Evolutionary conservation across 2,329 filamentous ascomycete species (phyloP), one percentile per base, ranked within the genome.

Genomic region (Neonectria magnoliae): DNA sequence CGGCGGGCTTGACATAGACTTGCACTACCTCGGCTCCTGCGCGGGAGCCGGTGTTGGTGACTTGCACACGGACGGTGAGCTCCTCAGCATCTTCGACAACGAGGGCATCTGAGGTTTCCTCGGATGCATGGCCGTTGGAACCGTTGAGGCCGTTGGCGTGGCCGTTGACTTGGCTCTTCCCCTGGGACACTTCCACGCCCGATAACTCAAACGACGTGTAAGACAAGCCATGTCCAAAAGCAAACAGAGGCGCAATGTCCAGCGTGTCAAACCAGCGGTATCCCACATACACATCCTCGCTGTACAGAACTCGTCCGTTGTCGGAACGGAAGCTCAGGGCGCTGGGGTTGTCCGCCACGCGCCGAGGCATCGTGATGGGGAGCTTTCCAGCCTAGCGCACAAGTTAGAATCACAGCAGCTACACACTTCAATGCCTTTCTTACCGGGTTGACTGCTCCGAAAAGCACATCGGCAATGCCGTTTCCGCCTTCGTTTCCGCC

Each of bases 1-100:
- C 38, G 1, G 63, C 66, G 10, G 48, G 69, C 20, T 72, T 66
- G 38, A 78, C 70, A 64, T 77, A 78, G 3, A 76, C 70, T 57
- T 78, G 76, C 1, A 78, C 64, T 1, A 77, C 72, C 33, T 76
- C 71, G 11, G 73, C 65, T 8, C 76, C 76, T 1, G 68, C 59
- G 16, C 57, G 65, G 6, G 65, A 52, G 45, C 73, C 74, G 1
- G 70, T 75, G 66, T 76, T 75, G 38, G 66, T 45, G 5, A 83
- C 82, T 71, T 85, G 89, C 70, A 91, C 88, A 11, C 31, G 29
- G 22, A 66, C 51, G 11, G 45, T 29, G 14, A 69, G 27, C 25
- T 65, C 45, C 4, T 66, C 53, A 13, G 48, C 33, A 6, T 53
- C 44, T 4, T 44, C 48, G 5, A 63, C 33, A 33, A 41, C 14